A percentile compares a stretch with the other conserved stretches of the same genome.
phyloP scores from a whole-genome alignment of 1,284 basidiomycete species.

The Cutaneotrichosporon spelunceum region DNA sequence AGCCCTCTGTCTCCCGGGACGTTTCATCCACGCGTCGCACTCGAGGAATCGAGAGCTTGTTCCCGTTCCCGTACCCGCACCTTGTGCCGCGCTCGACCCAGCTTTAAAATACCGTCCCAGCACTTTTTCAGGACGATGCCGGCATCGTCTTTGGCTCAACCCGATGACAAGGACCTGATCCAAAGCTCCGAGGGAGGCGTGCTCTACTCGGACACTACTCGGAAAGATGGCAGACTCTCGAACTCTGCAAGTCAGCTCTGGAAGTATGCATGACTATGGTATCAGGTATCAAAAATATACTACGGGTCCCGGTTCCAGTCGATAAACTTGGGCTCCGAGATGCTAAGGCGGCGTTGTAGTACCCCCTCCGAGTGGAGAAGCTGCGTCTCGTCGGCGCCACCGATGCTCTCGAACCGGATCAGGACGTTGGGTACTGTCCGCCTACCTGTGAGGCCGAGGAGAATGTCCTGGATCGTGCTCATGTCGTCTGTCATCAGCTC shows the following conservation, averaged over 20 bases:
- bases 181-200: too few species aligned
- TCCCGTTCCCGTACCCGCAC: too few species aligned
- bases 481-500: conserved; percentile 39
- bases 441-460: conserved; percentile 45
- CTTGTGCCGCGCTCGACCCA: too few species aligned
- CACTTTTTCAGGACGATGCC: not conserved
- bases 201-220: not conserved
- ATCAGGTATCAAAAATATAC: not conserved
- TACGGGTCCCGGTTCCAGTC: not conserved
- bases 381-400: conserved; percentile 50
- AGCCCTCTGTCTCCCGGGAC: too few species aligned
- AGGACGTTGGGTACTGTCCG: conserved; percentile 53
- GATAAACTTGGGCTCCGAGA: not conserved
- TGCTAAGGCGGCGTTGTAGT: conserved; percentile 21
- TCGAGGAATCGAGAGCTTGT: too few species aligned
- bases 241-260: not conserved
- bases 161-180: too few species aligned
- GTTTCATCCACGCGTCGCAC: too few species aligned
- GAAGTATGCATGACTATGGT: not conserved
- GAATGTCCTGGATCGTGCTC: conserved; percentile 39
- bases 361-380: conserved; percentile 48
- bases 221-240: not conserved
- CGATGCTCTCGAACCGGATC: conserved; percentile 45
- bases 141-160: not conserved
- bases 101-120: not conserved